These are phyloP conservation scores for Neocucurbitaria cava DNA, from an alignment of 2,329 filamentous ascomycete genomes.

Conservation along the genomic window DNA sequence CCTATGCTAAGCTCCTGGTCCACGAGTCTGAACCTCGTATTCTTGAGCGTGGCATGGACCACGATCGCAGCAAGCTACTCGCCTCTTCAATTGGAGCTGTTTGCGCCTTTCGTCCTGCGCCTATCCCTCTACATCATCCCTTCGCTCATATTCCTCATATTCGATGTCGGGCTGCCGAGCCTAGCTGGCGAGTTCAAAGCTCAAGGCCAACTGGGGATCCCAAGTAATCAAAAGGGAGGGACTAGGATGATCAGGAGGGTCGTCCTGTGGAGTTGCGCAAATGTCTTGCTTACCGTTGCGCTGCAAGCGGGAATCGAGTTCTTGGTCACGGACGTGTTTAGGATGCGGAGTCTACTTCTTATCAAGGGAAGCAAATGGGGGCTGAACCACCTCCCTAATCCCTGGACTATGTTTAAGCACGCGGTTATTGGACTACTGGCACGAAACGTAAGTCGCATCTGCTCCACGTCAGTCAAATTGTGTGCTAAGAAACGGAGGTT, in stretches of 20 bases:
- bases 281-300: slow-evolving; percentile 61
- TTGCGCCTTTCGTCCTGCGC: slow-evolving; percentile 72
- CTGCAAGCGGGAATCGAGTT: slow-evolving; percentile 65
- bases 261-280: slow-evolving; percentile 61
- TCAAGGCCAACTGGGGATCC: slow-evolving; percentile 62
- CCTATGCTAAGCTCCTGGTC: slow-evolving; percentile 77
- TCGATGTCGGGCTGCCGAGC: slow-evolving; percentile 75
- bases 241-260: slow-evolving; percentile 57
- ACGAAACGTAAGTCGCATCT: slow-evolving; percentile 59
- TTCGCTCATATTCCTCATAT: slow-evolving; percentile 72
- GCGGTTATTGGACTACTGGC: slow-evolving; percentile 60
- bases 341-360: slow-evolving; percentile 63
- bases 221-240: slow-evolving; percentile 48
- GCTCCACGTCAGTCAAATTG: neutral
- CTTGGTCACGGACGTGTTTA: slow-evolving; percentile 60
- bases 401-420: slow-evolving; percentile 66
- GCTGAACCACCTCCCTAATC: slow-evolving; percentile 68
- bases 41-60: slow-evolving; percentile 91
- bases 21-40: slow-evolving; percentile 82
- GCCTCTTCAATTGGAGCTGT: slow-evolving; percentile 75
- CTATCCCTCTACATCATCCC: slow-evolving; percentile 75
- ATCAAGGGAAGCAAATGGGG: slow-evolving; percentile 66
- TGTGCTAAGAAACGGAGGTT: slow-evolving; percentile 50
- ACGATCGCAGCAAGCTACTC: slow-evolving; percentile 81
- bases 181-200: slow-evolving; percentile 73